A percentile compares a stretch with the other conserved stretches of the same genome.
Evolutionary conservation across 2,329 filamentous ascomycete species (phyloP).

Genomic region (Epichloe sylvatica): DNA sequence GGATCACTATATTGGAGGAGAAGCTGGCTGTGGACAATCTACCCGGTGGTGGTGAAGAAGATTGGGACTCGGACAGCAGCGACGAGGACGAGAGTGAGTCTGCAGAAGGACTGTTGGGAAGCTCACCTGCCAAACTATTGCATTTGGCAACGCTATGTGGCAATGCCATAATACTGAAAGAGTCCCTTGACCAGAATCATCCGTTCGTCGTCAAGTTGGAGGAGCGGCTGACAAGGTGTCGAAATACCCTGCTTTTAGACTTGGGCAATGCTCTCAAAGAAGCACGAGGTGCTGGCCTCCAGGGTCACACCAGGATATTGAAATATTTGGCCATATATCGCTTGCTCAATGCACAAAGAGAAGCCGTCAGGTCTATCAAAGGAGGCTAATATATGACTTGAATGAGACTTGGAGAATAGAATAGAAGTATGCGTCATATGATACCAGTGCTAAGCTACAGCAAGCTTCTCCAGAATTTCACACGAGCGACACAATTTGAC

Average conservation of each 20-base stretch:
- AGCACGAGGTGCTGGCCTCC: slow-evolving; percentile 27
- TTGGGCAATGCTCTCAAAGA: slow-evolving; percentile 35
- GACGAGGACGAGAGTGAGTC: slow-evolving; percentile 25
- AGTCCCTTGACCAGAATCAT: slow-evolving; percentile 30
- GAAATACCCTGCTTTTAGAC: slow-evolving; percentile 43
- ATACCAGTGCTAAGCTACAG: slow-evolving; percentile 15
- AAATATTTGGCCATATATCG: slow-evolving; percentile 40
- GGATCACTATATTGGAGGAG: slow-evolving; percentile 49
- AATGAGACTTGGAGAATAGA: neutral
- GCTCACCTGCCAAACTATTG: slow-evolving; percentile 32
- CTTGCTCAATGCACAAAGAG: slow-evolving; percentile 35
- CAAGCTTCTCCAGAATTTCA: neutral
- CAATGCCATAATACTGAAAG: slow-evolving; percentile 27
- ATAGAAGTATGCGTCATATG: slow-evolving; percentile 8
- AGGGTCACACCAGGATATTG: slow-evolving; percentile 32
- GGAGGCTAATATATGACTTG: slow-evolving; percentile 19
- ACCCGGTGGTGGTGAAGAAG: slow-evolving; percentile 8
- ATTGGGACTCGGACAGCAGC: slow-evolving; percentile 20
- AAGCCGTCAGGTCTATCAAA: slow-evolving; percentile 35
- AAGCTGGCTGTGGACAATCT: slow-evolving; percentile 40
- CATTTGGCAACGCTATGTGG: slow-evolving; percentile 33
- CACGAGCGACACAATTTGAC: slow-evolving; percentile 9
- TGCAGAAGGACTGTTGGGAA: slow-evolving; percentile 25
- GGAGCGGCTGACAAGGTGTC: slow-evolving; percentile 37
- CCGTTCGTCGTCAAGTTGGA: slow-evolving; percentile 38